Evolutionary conservation across 306 rosid genomes (phyloP), one percentile per base, ranked within the genome.

Genomic region (Cucumis cinereus): DNA sequence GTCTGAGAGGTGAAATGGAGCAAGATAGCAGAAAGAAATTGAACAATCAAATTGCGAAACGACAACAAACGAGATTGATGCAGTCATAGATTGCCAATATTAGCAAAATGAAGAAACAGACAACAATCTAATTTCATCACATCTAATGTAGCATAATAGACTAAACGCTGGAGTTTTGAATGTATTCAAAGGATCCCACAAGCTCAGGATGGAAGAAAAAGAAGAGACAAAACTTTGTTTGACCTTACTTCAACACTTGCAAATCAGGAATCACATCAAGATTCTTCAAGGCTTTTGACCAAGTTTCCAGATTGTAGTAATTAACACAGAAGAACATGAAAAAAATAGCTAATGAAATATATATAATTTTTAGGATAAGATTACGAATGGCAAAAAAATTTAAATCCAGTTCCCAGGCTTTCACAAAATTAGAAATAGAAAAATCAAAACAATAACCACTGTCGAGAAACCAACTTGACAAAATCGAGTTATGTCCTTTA

Each of bases 341-440:
- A 23, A n/a, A 53, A 72, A 49, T 11, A 72, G 60, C 26, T 24
- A 30, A 72, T 10, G 56, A 43, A 7, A 45, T 45, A 45, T 45
- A 45, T 13, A 45, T 9, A 10, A 45, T 43, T 43, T 43, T 43
- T 43, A 5, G 49, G 49, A 43, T 43, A 43, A 1, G 52, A 45
- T 3, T 12, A 1, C 49, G 16, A 45, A 2, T 2, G 9, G 16
- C 7, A 50, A 16, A 50, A 47, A 24, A 26, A 23, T 49, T 12
- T 26, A 47, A 15, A 7, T 49, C 36, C 75, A 8, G 20, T 57
- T 22, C 81, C 80, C 64, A 75, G 66, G 78, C 74, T 74, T 49
- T 59, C 47, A 79, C 90, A 83, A 79, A 79, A 87, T 77, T 28
- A 54, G 52, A 86, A 19, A 17, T 1, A 76, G 84, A 86, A 86